These are phyloP conservation scores for Pichia manshurica DNA, from an alignment of 805 yeast genomes.

Conservation along the genomic window DNA sequence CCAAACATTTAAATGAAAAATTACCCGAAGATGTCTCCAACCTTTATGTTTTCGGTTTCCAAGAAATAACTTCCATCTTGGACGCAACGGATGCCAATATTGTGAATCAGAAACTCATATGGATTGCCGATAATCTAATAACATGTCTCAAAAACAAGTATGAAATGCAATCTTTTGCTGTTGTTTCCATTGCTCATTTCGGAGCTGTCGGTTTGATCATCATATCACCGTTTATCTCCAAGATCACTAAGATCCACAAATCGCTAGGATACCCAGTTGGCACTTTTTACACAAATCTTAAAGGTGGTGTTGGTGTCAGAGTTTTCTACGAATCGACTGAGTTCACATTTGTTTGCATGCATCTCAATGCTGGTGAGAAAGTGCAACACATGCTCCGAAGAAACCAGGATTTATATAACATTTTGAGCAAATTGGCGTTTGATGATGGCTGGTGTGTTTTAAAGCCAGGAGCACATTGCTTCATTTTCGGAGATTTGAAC, in stretches of 20 bases:
- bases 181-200: slow-evolving; percentile 38
- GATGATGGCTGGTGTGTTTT: slow-evolving; percentile 50
- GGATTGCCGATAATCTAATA: slow-evolving; percentile 33
- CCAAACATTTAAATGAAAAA: slow-evolving; percentile 22
- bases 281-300: slow-evolving; percentile 51
- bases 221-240: slow-evolving; percentile 36
- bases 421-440: slow-evolving; percentile 52
- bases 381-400: slow-evolving; percentile 39
- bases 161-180: slow-evolving; percentile 32
- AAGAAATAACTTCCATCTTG: slow-evolving; percentile 54
- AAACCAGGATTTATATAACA: slow-evolving; percentile 43
- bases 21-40: slow-evolving; percentile 30
- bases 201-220: slow-evolving; percentile 58
- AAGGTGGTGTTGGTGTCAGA: slow-evolving; percentile 68
- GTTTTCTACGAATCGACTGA: slow-evolving; percentile 33
- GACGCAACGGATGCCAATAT: slow-evolving; percentile 43
- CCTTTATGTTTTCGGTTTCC: slow-evolving; percentile 57
- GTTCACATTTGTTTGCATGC: slow-evolving; percentile 63
- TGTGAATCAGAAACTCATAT: slow-evolving; percentile 35
- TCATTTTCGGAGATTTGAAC: slow-evolving; percentile 82
- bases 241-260: slow-evolving; percentile 16
- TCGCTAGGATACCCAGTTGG: slow-evolving; percentile 48
- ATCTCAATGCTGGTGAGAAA: slow-evolving; percentile 79
- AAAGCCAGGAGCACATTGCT: slow-evolving; percentile 51
- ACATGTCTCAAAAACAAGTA: slow-evolving; percentile 33